Evolutionary conservation across 495 filamentous ascomycete species (phyloP), one percentile per base, ranked within the genome.

Genomic region (Podospora conica): DNA sequence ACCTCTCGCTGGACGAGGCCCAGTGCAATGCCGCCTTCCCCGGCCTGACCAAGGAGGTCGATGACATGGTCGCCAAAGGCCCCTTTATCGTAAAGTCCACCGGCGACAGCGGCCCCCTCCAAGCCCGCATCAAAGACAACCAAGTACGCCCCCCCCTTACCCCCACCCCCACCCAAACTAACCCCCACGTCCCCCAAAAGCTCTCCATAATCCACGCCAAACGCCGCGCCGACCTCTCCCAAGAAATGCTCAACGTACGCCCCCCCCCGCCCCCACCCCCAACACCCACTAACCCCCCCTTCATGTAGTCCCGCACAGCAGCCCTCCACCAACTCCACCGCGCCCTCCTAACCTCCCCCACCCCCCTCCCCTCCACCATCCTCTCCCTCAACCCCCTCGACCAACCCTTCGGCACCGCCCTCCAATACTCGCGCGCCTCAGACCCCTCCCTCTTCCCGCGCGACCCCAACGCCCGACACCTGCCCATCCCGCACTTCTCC

Each of bases 401-500:
- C 71, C 74, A 73, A 33, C 79, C 79, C 53, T 78, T 74, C 66
- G 70, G 72, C 25, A 76, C 76, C 9, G 66, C 74, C 55, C 76
- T 68, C 64, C 71, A 74, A 29, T 82, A 79, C 72, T 65, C 70
- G 40, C 77, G 79, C 9, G 69, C 73, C 15, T 76, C 77, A 1
- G 75, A 80, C 71, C 74, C 79, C 0, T 68, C 79, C 12, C 80
- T 88, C 69, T 76, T 74, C 24, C 74, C 84, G 5, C 78, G 81
- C 0, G 71, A 79, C 64, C 56, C 72, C 2, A 73, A 78, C 4
- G 58, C 63, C 7, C 78, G 77, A 12, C 75, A 81, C 60, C 93
- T 91, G 86, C 71, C 91, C 3, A 90, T 93, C 78, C 91, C 91
- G 0, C 90, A 93, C 77, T 93, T 93, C 73, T 84, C 86, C 66